These are phyloP conservation scores for Leccinum ochraceum DNA, from an alignment of 768 basidiomycete genomes.

Conservation along the genomic window DNA sequence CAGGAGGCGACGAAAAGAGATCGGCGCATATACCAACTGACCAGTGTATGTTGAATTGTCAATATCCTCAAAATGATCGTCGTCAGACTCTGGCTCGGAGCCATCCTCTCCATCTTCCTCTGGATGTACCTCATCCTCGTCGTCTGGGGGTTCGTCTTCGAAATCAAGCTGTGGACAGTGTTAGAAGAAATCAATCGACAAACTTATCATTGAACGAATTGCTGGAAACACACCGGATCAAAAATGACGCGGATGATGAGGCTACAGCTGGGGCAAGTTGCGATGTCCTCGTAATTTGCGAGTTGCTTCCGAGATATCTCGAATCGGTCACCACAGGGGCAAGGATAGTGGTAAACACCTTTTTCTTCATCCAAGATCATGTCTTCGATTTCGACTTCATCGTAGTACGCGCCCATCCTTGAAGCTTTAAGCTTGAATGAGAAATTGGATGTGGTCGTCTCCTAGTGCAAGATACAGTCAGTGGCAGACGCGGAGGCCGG, in stretches of 20 bases:
- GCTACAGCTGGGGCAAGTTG: slow-evolving; percentile 95
- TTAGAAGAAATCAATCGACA: neutral
- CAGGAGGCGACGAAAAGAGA: no score
- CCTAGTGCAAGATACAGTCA: no score
- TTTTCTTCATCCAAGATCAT: slow-evolving; percentile 88
- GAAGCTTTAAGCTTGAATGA: no score
- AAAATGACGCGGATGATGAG: slow-evolving; percentile 90
- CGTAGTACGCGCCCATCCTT: slow-evolving; percentile 84
- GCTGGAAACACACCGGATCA: slow-evolving; percentile 71
- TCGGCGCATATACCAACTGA: no score
- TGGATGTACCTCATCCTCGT: slow-evolving; percentile 39
- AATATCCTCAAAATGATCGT: slow-evolving; percentile 60
- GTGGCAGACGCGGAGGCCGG: no score
- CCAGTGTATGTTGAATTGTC: no score
- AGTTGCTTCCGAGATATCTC: slow-evolving; percentile 89
- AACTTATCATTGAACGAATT: neutral
- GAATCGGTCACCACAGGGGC: slow-evolving; percentile 97
- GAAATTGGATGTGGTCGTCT: no score
- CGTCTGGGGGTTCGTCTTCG: slow-evolving; percentile 72
- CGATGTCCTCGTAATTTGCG: slow-evolving; percentile 88
- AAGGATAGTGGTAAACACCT: slow-evolving; percentile 91
- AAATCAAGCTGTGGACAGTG: slow-evolving; percentile 60
- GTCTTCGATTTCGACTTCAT: slow-evolving; percentile 97
- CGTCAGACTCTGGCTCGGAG: slow-evolving; percentile 39
- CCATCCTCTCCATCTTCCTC: slow-evolving; percentile 37